Percentiles rank a stretch among this genome's conserved stretches.
phyloP scores from a whole-genome alignment of 73 alveolate species.

The Paramecium sonneborni region DNA sequence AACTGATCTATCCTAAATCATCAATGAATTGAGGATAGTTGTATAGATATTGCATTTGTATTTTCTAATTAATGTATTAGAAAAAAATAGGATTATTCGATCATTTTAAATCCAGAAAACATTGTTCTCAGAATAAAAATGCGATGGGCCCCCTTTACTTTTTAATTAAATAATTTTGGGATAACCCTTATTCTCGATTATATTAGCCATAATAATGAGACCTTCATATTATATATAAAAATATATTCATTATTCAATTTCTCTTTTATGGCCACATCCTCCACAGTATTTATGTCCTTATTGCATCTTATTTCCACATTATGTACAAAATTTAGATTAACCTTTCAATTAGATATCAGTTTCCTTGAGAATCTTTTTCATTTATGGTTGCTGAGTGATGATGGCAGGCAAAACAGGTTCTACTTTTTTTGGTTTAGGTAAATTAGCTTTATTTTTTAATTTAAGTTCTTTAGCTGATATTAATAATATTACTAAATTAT shows the following conservation, averaged over 20 bases:
- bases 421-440: neutral
- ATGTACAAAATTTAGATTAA: neutral
- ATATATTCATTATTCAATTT: constrained; percentile 18
- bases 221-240: neutral
- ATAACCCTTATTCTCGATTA: neutral
- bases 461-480: neutral
- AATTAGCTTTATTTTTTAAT: neutral
- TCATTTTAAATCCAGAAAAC: neutral
- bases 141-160: constrained; percentile 21
- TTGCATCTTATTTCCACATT: constrained; percentile 28
- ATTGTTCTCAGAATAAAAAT: neutral
- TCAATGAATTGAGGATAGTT: neutral
- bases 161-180: neutral
- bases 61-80: neutral
- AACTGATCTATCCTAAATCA: neutral
- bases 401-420: neutral
- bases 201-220: neutral
- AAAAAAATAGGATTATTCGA: constrained; percentile 3
- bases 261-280: constrained; percentile 49
- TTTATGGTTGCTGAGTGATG: neutral
- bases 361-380: neutral
- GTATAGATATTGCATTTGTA: constrained; percentile 7
- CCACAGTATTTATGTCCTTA: constrained; percentile 8
- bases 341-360: neutral
- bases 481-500: neutral